These are phyloP conservation scores for Geotrichum klebahnii DNA, from an alignment of 1,139 yeast species.

Conservation along the genomic window DNA sequence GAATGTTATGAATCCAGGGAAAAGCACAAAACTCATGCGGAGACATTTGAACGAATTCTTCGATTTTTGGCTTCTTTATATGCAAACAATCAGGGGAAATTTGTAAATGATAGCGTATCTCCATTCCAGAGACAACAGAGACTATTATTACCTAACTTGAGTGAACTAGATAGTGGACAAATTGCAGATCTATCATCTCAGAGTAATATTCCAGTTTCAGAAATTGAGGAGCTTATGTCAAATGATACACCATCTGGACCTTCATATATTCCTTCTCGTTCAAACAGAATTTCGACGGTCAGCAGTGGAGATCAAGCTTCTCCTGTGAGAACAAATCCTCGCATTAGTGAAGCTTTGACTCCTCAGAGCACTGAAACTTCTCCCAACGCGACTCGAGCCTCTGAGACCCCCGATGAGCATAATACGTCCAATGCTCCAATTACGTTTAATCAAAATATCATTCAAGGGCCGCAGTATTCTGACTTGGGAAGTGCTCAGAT, in stretches of 20 bases:
- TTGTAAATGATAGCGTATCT: conserved; percentile 32
- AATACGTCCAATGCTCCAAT: not conserved
- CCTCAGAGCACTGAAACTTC: conserved; percentile 13
- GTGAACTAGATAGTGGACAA: conserved; percentile 18
- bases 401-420: not conserved
- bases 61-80: conserved; percentile 81
- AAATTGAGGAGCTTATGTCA: conserved; percentile 16
- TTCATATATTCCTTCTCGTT: not conserved
- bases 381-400: not conserved
- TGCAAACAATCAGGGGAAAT: conserved; percentile 49
- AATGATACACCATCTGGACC: not conserved
- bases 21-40: conserved; percentile 77
- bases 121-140: conserved; percentile 11
- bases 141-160: conserved; percentile 27
- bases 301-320: not conserved
- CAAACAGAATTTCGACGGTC: conserved; percentile 16
- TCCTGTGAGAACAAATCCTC: not conserved
- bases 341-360: conserved; percentile 6
- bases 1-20: conserved; percentile 82
- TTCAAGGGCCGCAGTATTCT: no score
- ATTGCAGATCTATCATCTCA: conserved; percentile 11
- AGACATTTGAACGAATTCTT: conserved; percentile 80
- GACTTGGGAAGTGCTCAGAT: no score
- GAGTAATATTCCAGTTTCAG: not conserved
- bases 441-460: not conserved